Base-by-base conservation (phyloP, 2,329 filamentous ascomycete genomes). In the Microthyrium microscopicum region DNA sequence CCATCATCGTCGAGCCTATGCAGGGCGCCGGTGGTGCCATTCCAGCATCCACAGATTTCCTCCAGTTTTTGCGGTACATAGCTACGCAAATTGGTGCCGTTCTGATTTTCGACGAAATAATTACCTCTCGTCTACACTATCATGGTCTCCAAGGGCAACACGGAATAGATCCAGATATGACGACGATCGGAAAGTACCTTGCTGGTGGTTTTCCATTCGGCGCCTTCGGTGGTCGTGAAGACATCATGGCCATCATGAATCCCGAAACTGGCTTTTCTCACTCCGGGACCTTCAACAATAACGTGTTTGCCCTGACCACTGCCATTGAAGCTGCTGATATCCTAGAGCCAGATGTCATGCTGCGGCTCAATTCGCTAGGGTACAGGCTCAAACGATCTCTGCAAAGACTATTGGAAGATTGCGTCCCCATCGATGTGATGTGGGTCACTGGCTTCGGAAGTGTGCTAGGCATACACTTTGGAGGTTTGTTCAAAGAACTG, bases 31-130 rank as follows among this genome's bases (percentile, higher is more conserved):
- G 65, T 0, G 74, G 75, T 0, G 68, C 64, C 34, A 62, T 73
- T 5, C 53, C 58, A 0, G 73, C 57, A 1, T 56, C 52, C 0
- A 33, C 31, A 2, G 60, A 60, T 13, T 79, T 78, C 41, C 48
- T 77, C 18, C 39, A 48, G 7, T 57, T 57, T 2, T 50, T 77
- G 4, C 64, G 66, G 29, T 48, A 56, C 0, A 53, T 58, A 5
- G 62, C 70, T 1, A 54, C 50, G 20, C 52, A 61, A 44, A 50
- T 57, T 0, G 66, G 65, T 2, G 67, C 68, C 0, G 38, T 81
- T 1, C 63, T 82, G 40, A 70, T 82, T 22, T 55, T 78, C 11
- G 77, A 82, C 46, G 77, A 82, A 51, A 75, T 81, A 4, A 75
- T 78, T 65, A 78, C 74, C 0, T 74, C 68, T 4, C 61, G 75